A percentile compares a stretch with the other conserved stretches of the same genome.
phyloP scores from a whole-genome alignment of 768 basidiomycete species.

The Basidioascus undulatus region DNA sequence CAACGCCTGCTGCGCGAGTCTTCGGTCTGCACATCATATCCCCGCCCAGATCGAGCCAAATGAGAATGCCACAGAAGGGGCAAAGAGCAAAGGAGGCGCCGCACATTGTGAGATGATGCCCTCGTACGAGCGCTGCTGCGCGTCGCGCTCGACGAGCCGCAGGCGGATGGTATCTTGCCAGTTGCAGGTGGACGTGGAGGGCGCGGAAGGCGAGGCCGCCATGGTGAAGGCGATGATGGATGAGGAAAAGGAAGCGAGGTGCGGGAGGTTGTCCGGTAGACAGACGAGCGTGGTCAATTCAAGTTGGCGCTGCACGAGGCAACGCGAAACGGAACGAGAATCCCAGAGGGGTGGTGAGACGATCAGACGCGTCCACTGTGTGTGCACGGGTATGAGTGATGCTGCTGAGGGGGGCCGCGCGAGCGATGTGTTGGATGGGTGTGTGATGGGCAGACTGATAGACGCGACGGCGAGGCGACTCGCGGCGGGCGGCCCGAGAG shows the following conservation, averaged over 20 bases:
- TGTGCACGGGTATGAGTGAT: too few species aligned
- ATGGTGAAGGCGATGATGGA: neutral
- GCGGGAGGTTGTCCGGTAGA: constrained; percentile 14
- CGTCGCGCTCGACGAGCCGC: constrained; percentile 59
- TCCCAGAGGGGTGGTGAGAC: neutral
- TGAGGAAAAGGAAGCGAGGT: constrained; percentile 7
- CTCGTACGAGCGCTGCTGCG: constrained; percentile 51
- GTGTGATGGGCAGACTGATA: too few species aligned
- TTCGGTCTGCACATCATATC: constrained; percentile 50
- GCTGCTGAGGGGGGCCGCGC: too few species aligned
- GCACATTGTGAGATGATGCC: constrained; percentile 79
- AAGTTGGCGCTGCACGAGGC: neutral
- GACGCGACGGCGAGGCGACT: too few species aligned
- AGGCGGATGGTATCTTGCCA: constrained; percentile 66
- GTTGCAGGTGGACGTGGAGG: constrained; percentile 6
- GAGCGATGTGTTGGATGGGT: too few species aligned
- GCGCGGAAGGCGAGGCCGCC: neutral
- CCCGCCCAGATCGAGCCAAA: too few species aligned
- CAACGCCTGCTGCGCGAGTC: constrained; percentile 75
- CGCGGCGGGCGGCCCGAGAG: too few species aligned
- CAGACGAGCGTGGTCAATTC: constrained; percentile 1
- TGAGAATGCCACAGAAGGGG: too few species aligned
- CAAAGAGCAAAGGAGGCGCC: constrained; percentile 13
- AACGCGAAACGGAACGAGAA: neutral
- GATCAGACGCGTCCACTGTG: too few species aligned